These are phyloP conservation scores for Lachnellula cervina DNA, from an alignment of 2,329 filamentous ascomycete genomes.

Conservation along the genomic window DNA sequence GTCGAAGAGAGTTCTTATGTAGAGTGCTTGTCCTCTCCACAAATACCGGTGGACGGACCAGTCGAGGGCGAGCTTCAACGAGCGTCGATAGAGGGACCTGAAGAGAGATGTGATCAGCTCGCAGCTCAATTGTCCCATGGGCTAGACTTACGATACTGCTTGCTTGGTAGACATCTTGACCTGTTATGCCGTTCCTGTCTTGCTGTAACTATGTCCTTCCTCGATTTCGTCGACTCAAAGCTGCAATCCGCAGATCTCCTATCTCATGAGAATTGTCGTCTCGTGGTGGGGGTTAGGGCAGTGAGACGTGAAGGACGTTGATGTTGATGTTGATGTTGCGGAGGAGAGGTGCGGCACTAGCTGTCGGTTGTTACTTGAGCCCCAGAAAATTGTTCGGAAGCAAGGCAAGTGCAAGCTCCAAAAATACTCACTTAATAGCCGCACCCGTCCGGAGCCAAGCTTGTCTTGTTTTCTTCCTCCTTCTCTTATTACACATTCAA, in stretches of 20 bases:
- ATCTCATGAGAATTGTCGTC: background rate
- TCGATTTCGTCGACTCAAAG: background rate
- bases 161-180: slow-evolving; percentile 33
- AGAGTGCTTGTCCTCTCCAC: slow-evolving; percentile 93
- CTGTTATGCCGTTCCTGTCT: background rate
- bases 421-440: background rate
- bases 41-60: slow-evolving; percentile 91
- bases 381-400: slow-evolving; percentile 9
- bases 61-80: slow-evolving; percentile 87
- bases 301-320: background rate
- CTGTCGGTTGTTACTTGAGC: slow-evolving; percentile 7
- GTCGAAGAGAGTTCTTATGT: slow-evolving; percentile 93
- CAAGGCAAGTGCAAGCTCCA: background rate
- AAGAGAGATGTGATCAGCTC: slow-evolving; percentile 9
- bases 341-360: slow-evolving; percentile 8
- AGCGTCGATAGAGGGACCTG: slow-evolving; percentile 81
- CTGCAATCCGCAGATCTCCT: background rate
- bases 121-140: background rate
- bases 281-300: background rate
- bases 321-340: slow-evolving; percentile 15
- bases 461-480: background rate
- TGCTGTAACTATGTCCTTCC: background rate
- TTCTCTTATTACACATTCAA: slow-evolving; percentile 12
- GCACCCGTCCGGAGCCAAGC: slow-evolving; percentile 1
- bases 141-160: slow-evolving; percentile 29